Base-by-base conservation (phyloP, 805 yeast species). In the Candida boidinii region DNA sequence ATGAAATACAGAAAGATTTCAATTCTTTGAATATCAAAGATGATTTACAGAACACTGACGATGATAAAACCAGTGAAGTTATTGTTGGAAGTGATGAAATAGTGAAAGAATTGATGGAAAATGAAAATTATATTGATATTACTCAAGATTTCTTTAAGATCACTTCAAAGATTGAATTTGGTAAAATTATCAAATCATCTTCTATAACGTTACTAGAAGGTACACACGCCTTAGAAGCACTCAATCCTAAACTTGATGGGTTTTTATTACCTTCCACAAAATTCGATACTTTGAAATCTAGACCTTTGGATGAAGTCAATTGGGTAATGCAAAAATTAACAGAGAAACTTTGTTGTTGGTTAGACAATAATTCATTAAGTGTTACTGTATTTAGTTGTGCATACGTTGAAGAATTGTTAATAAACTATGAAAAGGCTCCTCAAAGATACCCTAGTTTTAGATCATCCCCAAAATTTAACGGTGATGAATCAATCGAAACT, bases 171-270 rank as follows among this genome's bases (percentile, higher is more conserved):
- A 39, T 54, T 9, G 33, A 34, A 13, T 67, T 70, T 24, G 79
- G 77, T 21, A 63, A 68, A 30, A 75, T 90, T 14, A 71, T 73
- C 4, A 75, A 75, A 44, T 65, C 71, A 8, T 68, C 73, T 1
- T 57, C 58, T 18, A 85, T 86, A 56, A 72, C 76, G 34, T 64
- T 90, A 29, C 63, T 80, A 39, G 86, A 85, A 44, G 94, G 96
- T 0, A 83, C 96, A 1, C 78, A 88, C 43, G 95, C 97, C 0
- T 60, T 86, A 39, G 97, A 88, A 53, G 68, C 79, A 11, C 66
- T 76, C 36, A 85, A 85, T 49, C 62, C 66, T 9, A 73, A 71
- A 40, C 64, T 90, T 45, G 98, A 90, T 51, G 76, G 96, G 0
- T 86, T 90, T 2, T 46, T 82, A 34, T 66, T 83, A n/a, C 46